A percentile compares a stretch with the other conserved stretches of the same genome.
Conservation (phyloP, 257 asterid genomes). For the Lithospermum erythrorhizon region DNA sequence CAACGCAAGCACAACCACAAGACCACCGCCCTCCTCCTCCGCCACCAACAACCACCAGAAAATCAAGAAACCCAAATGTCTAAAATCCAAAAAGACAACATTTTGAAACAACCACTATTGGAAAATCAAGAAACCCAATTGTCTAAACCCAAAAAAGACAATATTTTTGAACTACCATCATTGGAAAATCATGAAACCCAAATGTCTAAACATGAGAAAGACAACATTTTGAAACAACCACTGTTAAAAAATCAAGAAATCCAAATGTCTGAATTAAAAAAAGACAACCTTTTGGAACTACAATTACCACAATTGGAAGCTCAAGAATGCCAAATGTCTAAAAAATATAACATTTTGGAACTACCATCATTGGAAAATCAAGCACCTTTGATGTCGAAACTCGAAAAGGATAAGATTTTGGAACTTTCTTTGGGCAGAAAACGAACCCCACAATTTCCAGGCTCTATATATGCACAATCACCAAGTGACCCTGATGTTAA, state of each 20-base stretch:
- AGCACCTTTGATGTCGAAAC: conserved; percentile 21
- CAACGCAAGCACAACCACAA: conserved; percentile 69
- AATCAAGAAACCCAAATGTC: too few species aligned
- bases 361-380: conserved; percentile 17
- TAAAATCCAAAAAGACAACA: too few species aligned
- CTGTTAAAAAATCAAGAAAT: too few species aligned
- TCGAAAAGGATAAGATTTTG: conserved; percentile 47
- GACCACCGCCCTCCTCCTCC: conserved; percentile 54
- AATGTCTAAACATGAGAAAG: conserved; percentile 36
- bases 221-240: conserved; percentile 27
- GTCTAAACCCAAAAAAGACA: too few species aligned
- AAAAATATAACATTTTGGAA: background rate
- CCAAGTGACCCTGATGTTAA: conserved; percentile 12
- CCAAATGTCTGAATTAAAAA: too few species aligned
- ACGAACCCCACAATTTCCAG: conserved; percentile 73
- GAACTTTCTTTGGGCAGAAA: conserved; percentile 39
- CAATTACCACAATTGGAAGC: too few species aligned
- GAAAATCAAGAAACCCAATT: too few species aligned
- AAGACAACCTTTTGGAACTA: too few species aligned
- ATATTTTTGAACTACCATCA: background rate
- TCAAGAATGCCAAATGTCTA: too few species aligned
- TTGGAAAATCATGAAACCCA: conserved; percentile 18
- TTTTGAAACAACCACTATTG: too few species aligned
- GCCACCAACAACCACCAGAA: conserved; percentile 22
- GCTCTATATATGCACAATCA: conserved; percentile 46